These are phyloP conservation scores for Eimeria acervulina DNA, from an alignment of 169 alveolate genomes.

Conservation along the genomic window DNA sequence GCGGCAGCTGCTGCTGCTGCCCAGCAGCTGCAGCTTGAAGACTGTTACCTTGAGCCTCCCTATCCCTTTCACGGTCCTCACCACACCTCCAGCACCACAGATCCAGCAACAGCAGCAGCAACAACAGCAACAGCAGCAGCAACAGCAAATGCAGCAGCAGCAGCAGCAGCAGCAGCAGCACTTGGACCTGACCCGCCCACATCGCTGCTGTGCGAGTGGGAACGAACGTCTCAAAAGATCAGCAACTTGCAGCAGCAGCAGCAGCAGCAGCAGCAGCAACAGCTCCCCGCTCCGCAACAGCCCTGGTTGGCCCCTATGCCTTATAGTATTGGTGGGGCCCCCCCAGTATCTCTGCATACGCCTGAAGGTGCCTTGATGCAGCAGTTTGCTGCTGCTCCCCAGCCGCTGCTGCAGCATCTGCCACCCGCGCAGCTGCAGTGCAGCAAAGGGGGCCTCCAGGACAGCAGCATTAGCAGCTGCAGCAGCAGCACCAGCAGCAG, in stretches of 20 bases:
- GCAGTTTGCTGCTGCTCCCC: not conserved
- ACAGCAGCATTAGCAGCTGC: not conserved
- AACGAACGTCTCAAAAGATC: not conserved
- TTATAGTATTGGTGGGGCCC: not conserved
- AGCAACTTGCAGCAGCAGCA: slow-evolving; percentile 18
- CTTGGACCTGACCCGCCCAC: not conserved
- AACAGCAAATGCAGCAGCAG: no score
- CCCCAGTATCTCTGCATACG: not conserved
- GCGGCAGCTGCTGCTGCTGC: no score
- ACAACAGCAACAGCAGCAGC: not conserved
- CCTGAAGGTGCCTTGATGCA: not conserved
- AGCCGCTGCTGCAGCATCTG: not conserved
- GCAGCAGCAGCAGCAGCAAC: not conserved
- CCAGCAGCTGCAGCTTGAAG: slow-evolving; percentile 9
- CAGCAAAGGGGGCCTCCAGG: not conserved
- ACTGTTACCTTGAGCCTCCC: not conserved
- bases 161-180: slow-evolving; percentile 16
- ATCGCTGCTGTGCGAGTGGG: slow-evolving; percentile 3
- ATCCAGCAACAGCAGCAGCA: not conserved
- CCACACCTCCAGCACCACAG: not conserved
- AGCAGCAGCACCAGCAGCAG: slow-evolving; percentile 27
- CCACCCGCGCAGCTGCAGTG: not conserved
- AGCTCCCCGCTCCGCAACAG: slow-evolving; percentile 1
- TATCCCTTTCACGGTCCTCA: not conserved
- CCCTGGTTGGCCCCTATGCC: not conserved